phyloP scores from a whole-genome alignment of 2,329 filamentous ascomycete species.

The Myrmaecium sp. region DNA sequence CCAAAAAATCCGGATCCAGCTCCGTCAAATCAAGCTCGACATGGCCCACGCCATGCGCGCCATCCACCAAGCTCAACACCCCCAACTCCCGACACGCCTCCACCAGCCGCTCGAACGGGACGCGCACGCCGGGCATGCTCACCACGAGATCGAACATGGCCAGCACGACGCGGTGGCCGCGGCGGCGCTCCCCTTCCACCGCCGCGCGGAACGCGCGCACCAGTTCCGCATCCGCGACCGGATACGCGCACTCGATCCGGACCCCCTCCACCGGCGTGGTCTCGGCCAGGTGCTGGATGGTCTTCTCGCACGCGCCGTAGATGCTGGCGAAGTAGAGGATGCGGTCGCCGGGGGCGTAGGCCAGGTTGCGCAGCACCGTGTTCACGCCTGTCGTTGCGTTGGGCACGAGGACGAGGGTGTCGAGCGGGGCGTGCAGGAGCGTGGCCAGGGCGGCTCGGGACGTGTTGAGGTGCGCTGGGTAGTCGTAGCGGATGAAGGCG shows the following conservation, averaged over 20 bases:
- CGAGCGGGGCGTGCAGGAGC: constrained; percentile 46
- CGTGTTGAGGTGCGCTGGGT: constrained; percentile 44
- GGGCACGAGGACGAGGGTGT: constrained; percentile 57
- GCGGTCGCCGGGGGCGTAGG: constrained; percentile 52
- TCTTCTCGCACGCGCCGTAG: constrained; percentile 63
- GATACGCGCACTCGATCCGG: constrained; percentile 48
- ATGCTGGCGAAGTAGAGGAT: constrained; percentile 65
- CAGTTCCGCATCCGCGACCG: constrained; percentile 52
- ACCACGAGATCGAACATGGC: constrained; percentile 69
- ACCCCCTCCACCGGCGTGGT: constrained; percentile 33
- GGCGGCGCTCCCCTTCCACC: constrained; percentile 34
- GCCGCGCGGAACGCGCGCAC: constrained; percentile 41
- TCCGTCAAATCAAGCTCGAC: constrained; percentile 49
- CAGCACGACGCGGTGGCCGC: constrained; percentile 46
- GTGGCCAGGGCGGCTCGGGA: constrained; percentile 47
- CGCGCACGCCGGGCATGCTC: constrained; percentile 58
- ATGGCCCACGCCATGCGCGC: constrained; percentile 71
- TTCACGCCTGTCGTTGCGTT: constrained; percentile 72
- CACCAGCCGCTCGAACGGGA: constrained; percentile 59
- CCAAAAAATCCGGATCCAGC: constrained; percentile 69
- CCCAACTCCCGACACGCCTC: constrained; percentile 46
- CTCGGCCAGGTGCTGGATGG: constrained; percentile 56
- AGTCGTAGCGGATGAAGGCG: constrained; percentile 55
- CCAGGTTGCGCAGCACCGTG: constrained; percentile 60
- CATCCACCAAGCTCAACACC: constrained; percentile 63